These are phyloP conservation scores for Coemansia sp. DNA, from an alignment of 192 early-diverging fungal genomes.

Conservation along the genomic window DNA sequence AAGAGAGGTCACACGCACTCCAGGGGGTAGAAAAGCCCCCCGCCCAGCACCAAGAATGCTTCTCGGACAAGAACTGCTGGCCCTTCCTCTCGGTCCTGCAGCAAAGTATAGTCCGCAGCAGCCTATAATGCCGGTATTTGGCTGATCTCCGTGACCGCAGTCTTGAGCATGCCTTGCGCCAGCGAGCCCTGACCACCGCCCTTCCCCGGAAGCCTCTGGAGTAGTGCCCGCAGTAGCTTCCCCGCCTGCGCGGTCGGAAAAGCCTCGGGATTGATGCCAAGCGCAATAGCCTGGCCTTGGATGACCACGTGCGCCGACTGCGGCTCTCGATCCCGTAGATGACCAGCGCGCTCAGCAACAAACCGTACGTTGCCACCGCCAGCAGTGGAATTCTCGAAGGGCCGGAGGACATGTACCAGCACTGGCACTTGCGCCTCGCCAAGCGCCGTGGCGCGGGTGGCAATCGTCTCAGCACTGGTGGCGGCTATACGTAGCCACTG, in stretches of 20 bases:
- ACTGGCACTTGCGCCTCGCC: slow-evolving; percentile 6
- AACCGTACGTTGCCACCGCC: slow-evolving; percentile 8
- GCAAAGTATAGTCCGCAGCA: too few species aligned
- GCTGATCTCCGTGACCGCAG: slow-evolving; percentile 11
- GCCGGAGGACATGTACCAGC: slow-evolving; percentile 17
- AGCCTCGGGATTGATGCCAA: slow-evolving; percentile 68
- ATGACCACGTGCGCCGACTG: slow-evolving; percentile 52
- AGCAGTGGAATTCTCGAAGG: neutral
- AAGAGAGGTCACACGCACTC: too few species aligned
- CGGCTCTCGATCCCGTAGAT: slow-evolving; percentile 24
- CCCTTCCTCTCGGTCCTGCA: too few species aligned
- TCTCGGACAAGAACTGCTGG: too few species aligned
- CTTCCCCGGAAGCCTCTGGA: slow-evolving; percentile 56
- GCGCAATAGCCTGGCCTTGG: slow-evolving; percentile 66
- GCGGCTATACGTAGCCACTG: slow-evolving; percentile 32
- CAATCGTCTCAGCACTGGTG: slow-evolving; percentile 4
- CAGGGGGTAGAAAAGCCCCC: too few species aligned
- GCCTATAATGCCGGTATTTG: too few species aligned
- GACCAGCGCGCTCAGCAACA: slow-evolving; percentile 20
- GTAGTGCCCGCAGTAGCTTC: slow-evolving; percentile 62
- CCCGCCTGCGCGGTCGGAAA: slow-evolving; percentile 72
- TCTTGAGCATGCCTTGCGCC: slow-evolving; percentile 23
- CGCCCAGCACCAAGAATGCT: too few species aligned
- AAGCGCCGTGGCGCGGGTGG: slow-evolving; percentile 26
- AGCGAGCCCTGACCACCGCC: slow-evolving; percentile 33